A percentile compares a stretch with the other conserved stretches of the same genome.
These are phyloP conservation scores for Creolimax fragrantissima DNA, from an alignment of 78 protist species.

Conservation along the genomic window DNA sequence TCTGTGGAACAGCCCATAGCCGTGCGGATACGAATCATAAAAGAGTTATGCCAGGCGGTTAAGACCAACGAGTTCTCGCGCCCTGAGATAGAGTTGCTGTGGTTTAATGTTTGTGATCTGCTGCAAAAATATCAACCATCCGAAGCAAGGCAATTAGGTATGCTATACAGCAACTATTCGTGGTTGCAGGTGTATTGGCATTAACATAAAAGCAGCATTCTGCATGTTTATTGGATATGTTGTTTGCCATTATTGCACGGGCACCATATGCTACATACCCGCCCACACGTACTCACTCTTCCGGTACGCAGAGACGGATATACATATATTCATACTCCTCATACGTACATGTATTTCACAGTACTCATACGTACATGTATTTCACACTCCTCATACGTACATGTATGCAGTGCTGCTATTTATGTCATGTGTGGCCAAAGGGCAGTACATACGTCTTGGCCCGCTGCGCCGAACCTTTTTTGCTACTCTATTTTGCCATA, in stretches of 20 bases:
- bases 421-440: not conserved
- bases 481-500: not conserved
- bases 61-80: not conserved
- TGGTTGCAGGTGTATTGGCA: no score
- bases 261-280: not conserved
- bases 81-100: not conserved
- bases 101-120: not conserved
- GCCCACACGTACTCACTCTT: not conserved
- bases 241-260: not conserved
- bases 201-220: no score
- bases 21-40: not conserved
- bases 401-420: not conserved
- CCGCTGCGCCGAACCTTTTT: not conserved
- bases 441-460: not conserved
- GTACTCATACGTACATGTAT: not conserved
- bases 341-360: not conserved
- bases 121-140: not conserved
- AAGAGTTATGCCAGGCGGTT: not conserved
- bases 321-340: not conserved
- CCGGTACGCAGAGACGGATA: not conserved
- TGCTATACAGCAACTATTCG: not conserved
- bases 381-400: not conserved
- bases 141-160: slow-evolving; percentile 2
- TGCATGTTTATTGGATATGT: no score
- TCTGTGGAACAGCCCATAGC: not conserved